Evolutionary conservation across 192 early-diverging fungal species (phyloP), one percentile per base, ranked within the genome.

Genomic region (Coemansia sp.): DNA sequence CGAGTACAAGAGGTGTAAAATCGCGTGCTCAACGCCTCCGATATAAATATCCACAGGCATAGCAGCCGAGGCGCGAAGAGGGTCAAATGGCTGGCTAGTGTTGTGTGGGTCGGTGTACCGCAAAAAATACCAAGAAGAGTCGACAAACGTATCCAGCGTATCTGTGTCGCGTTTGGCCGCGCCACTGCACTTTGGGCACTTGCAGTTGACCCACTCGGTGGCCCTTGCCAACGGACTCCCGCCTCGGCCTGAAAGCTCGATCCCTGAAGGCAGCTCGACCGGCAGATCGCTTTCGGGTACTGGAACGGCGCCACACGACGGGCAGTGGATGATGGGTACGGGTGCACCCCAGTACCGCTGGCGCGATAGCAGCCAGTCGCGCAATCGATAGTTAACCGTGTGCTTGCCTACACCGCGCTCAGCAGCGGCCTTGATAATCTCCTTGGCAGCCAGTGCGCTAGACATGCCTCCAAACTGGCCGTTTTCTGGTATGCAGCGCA

Each of bases 131-230:
- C 95, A 98, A 0, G 97, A 92, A 5, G 95, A 97, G 72, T 98
- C 97, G 9, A 98, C 92, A 88, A 98, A 98, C 3, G 97, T 98
- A 72, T 98, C 97, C 89, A 98, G 95, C 3, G 97, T 97, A 65
- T 98, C 97, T 15, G 91, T 90, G 46, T 97, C 97, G 38, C 93
- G 87, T 63, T 81, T 83, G 10, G 95, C 95, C 3, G 90, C 74
- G 29, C 87, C 85, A 27, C 85, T 70, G 64, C 94, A 95, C 68
- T 86, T 85, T 62, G 94, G 94, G 71, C 94, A 95, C 52, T 85
- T 81, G 78, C 90, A 91, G 47, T 90, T 87, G 5, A 91, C 78
- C 92, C 92, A 95, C 3, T 90, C 87, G 24, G 87, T 65, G 22
- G 74, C 84, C 12, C 70, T 75, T 10, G 88, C 85, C 16, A 95